Evolutionary conservation across 345 rosid genomes (phyloP).

Genomic region (Heritiera fomes): DNA sequence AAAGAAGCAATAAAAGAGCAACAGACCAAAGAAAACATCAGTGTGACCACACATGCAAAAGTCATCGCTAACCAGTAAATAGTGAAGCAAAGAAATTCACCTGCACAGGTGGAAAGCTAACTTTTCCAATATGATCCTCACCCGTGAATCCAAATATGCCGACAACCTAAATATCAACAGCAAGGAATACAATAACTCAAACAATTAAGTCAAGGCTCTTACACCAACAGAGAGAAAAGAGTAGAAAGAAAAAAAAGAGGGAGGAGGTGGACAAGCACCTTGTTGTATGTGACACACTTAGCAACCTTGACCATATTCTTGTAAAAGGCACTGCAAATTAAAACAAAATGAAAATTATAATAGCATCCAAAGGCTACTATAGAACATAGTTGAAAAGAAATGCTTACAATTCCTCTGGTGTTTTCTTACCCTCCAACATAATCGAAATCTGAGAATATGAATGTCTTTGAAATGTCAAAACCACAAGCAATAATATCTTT

Average conservation of each 20-base stretch:
- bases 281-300: constrained; percentile 83
- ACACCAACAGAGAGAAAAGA: background rate
- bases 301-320: constrained; percentile 85
- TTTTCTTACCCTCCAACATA: constrained; percentile 83
- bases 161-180: constrained; percentile 47
- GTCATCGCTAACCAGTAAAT: background rate
- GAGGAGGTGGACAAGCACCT: constrained; percentile 42
- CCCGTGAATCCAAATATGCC: constrained; percentile 93
- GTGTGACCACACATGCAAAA: constrained; percentile 2
- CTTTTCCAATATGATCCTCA: constrained; percentile 94
- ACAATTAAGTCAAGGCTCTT: constrained; percentile 3
- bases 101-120: constrained; percentile 93
- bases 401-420: background rate
- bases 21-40: background rate
- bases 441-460: constrained; percentile 89
- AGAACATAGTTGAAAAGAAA: background rate
- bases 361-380: background rate
- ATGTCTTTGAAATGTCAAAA: constrained; percentile 76
- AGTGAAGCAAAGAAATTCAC: constrained; percentile 37
- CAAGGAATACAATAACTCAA: constrained; percentile 2
- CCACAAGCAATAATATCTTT: constrained; percentile 97
- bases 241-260: background rate
- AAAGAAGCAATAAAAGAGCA: background rate
- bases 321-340: constrained; percentile 70
- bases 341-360: background rate